Evolutionary conservation across 306 rosid genomes (phyloP), one percentile per base, ranked within the genome.

Genomic region (Mucuna pruriens): DNA sequence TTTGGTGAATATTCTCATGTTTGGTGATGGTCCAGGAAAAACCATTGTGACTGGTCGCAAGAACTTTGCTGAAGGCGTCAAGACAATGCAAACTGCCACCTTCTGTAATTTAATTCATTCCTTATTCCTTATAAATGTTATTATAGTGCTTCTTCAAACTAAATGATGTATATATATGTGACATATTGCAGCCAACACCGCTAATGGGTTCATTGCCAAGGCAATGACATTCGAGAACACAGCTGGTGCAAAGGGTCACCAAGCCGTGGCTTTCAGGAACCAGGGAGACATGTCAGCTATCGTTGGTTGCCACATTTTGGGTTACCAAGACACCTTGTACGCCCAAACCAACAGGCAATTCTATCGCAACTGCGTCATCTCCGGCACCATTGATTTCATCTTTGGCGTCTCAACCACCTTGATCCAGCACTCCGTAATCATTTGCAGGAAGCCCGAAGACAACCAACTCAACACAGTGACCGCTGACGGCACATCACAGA

Each of bases 341-440:
- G 86, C 25, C 6, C 94, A 91, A 6, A 6, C 86, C 9, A 77
- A 87, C 1, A 87, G 94, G 16, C 97, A 93, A 29, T 93, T 90
- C 89, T 93, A 86, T 83, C 81, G 97, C 45, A 84, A 93, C 69
- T 90, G 97, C 19, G 90, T 83, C 5, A 83, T 93, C 48, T 87
- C 91, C 0, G 97, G 97, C 6, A 91, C 95, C 0, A 45, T 93
- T 0, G 97, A 93, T 72, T 93, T 83, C 89, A 91, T 93, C 76
- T 93, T 93, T 7, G 97, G 97, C 0, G 75, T 68, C 6, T 80
- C 91, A 0, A 0, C 83, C 0, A 58, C 85, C 1, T 7, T 88
- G 20, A 89, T 94, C 80, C 98, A 94, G 44, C 86, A 89, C 90
- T 87, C 88, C 0, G 4, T 46, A 3, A 86, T 94, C 85, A 71